Evolutionary conservation across 2,329 filamentous ascomycete genomes (phyloP).

Genomic region (Colletotrichum tropicicola): DNA sequence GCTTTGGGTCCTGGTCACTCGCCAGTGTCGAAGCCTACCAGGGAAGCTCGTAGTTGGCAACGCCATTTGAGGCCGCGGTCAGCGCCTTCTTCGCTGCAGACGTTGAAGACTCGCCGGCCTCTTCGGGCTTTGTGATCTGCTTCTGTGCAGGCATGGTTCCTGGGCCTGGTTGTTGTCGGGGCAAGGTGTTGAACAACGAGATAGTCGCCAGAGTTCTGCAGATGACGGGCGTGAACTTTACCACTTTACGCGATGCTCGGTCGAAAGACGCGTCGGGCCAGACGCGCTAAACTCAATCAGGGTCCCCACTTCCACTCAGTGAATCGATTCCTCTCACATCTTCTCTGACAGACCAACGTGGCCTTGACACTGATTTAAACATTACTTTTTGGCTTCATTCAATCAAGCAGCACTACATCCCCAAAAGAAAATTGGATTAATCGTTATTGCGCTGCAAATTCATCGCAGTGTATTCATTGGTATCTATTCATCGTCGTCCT

Average conservation of each 20-base stretch:
- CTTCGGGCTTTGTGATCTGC: constrained; percentile 59
- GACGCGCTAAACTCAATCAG: constrained; percentile 4
- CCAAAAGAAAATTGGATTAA: too few relatives aligned
- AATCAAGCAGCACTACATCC: too few relatives aligned
- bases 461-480: constrained; percentile 3
- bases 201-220: neutral
- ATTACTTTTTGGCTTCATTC: too few relatives aligned
- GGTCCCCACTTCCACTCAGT: neutral
- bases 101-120: constrained; percentile 69
- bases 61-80: constrained; percentile 58
- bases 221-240: constrained; percentile 1
- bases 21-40: constrained; percentile 63
- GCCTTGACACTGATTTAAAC: too few relatives aligned
- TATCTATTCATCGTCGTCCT: constrained; percentile 33
- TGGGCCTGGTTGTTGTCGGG: neutral
- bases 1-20: neutral
- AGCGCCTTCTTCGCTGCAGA: constrained; percentile 66
- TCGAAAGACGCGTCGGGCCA: constrained; percentile 28
- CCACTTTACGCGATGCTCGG: constrained; percentile 29
- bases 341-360: too few relatives aligned
- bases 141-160: constrained; percentile 42
- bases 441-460: neutral
- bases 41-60: constrained; percentile 76
- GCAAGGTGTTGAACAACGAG: neutral
- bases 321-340: too few relatives aligned